Conservation (phyloP, 768 basidiomycete species). For the Suillus subluteus region DNA sequence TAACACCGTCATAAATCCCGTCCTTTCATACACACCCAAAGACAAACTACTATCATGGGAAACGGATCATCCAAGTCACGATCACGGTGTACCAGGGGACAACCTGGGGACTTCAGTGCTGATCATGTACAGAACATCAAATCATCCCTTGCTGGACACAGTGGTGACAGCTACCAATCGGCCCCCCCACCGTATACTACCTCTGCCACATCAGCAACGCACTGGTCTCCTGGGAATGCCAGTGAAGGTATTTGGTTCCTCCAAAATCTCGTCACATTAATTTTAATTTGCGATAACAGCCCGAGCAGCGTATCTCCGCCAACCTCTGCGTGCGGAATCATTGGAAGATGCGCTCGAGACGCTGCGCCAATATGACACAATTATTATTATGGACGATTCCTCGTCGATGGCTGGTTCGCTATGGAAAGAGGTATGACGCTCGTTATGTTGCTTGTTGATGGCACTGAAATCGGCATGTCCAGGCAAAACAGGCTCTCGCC, state of each 20-base stretch:
- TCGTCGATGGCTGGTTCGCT: constrained; percentile 51
- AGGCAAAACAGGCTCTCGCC: constrained; percentile 52
- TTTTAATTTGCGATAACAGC: constrained; percentile 24
- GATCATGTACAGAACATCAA: constrained; percentile 11
- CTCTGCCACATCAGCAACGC: constrained; percentile 6
- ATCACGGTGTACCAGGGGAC: constrained; percentile 9
- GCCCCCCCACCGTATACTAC: constrained; percentile 31
- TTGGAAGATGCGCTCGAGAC: constrained; percentile 36
- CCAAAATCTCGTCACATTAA: constrained; percentile 25
- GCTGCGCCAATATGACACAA: constrained; percentile 54
- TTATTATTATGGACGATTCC: constrained; percentile 66
- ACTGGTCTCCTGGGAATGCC: constrained; percentile 14
- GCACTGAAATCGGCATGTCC: background rate
- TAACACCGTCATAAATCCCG: background rate
- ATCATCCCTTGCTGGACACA: background rate
- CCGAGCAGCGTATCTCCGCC: constrained; percentile 14
- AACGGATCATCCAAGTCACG: constrained; percentile 20
- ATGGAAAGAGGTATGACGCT: constrained; percentile 52
- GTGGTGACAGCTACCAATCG: constrained; percentile 6
- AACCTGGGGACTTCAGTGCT: constrained; percentile 8
- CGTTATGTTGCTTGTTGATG: background rate
- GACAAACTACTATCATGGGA: constrained; percentile 13
- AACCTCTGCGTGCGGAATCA: constrained; percentile 31
- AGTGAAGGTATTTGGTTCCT: constrained; percentile 23
- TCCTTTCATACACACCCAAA: background rate